Base-by-base conservation (phyloP, 768 basidiomycete genomes). In the Pulveroboletus sp. region DNA sequence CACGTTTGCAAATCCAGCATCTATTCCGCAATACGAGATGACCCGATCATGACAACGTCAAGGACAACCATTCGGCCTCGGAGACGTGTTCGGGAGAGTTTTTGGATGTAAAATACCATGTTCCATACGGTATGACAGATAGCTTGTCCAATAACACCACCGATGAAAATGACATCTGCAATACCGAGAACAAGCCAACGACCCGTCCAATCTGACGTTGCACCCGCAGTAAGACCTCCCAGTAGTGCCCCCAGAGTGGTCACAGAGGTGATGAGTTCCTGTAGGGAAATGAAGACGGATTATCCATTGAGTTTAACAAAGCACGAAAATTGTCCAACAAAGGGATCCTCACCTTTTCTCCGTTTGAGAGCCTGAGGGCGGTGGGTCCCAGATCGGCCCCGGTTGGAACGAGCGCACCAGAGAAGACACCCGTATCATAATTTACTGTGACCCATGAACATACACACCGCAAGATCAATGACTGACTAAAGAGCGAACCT, bases 101-200 rank as follows among this genome's bases (percentile, higher is more conserved):
- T 89, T 61, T 89, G 87, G 45, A 93, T 89, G 63, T 90, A 90
- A 6, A 91, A 73, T 10, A 81, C 82, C 87, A 90, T 87, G 27
- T 74, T 76, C 75, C 81, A 78, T 26, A 89, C 83, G 35, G 78
- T 76, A 53, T 82, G 83, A 58, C 78, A 83, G n/a, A 83, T 79
- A 7, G 86, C 80, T 65, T 89, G 88, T 1, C 73, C 76, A 27
- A 89, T 68, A 6, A 88, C 86, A 20, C 88, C 88, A 22, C 76
- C 77, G 34, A 89, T 84, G 68, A 90, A 91, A 35, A 88, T 77
- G 42, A 81, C 54, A 61, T 87, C 86, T n/a, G 85, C 84, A 23
- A 85, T 72, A 10, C 73, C 80, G 10, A 89, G 75, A 0, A 88
- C 82, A 5, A 73, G 73, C 47, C 79, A 76, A 8, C 87, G 73